Evolutionary conservation across 768 basidiomycete genomes (phyloP).

Genomic region (Boletus rex-veris): DNA sequence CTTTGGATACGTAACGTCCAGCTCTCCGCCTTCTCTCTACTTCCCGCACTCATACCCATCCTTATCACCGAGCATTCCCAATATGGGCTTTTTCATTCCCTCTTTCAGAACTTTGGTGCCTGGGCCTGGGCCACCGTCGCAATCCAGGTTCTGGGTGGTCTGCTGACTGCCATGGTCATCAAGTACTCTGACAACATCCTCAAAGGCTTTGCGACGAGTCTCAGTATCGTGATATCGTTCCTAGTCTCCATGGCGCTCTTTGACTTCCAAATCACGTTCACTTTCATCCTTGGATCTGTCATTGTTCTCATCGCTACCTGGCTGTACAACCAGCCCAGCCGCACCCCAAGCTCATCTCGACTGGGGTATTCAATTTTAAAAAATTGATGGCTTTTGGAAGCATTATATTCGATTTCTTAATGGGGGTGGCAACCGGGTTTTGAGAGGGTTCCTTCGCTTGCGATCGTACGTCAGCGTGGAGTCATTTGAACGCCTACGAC

Average conservation of each 20-base stretch:
- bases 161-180: conserved; percentile 91
- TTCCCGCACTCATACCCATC: conserved; percentile 82
- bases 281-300: conserved; percentile 80
- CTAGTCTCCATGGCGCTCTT: conserved; percentile 88
- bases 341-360: conserved; percentile 32
- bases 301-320: conserved; percentile 87
- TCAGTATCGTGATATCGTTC: conserved; percentile 95
- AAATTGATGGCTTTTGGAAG: conserved; percentile 10
- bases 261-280: conserved; percentile 80
- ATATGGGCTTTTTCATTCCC: conserved; percentile 41
- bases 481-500: conserved; percentile 15
- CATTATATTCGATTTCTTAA: neutral
- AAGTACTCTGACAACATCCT: conserved; percentile 90
- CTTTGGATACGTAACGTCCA: conserved; percentile 98
- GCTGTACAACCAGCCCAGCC: conserved; percentile 76
- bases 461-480: conserved; percentile 1
- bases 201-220: conserved; percentile 93
- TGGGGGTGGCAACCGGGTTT: neutral
- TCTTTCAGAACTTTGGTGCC: conserved; percentile 82
- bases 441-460: neutral
- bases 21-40: conserved; percentile 87
- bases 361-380: conserved; percentile 28
- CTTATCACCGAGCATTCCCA: conserved; percentile 48
- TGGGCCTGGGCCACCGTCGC: conserved; percentile 92
- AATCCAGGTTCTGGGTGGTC: conserved; percentile 87